Conservation (phyloP, 257 asterid species). For the Petrea volubilis region DNA sequence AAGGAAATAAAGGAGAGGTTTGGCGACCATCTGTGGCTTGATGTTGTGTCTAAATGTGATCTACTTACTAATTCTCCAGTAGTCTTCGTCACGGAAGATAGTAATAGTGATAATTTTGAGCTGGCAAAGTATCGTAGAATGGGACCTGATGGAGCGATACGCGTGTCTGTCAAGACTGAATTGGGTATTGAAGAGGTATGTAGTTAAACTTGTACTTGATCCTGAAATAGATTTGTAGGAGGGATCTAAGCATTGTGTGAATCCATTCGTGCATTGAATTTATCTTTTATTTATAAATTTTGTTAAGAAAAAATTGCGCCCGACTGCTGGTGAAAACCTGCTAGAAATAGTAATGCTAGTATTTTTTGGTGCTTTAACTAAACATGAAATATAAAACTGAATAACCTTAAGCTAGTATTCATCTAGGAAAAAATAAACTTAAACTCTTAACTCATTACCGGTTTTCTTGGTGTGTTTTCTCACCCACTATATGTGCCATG, state of each 20-base stretch:
- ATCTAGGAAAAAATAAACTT: neutral
- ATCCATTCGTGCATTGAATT: neutral
- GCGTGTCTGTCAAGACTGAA: slow-evolving; percentile 71
- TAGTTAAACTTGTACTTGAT: slow-evolving; percentile 13
- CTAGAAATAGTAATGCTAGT: neutral
- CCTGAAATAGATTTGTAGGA: slow-evolving; percentile 14
- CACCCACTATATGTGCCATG: slow-evolving; percentile 13
- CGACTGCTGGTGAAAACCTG: neutral
- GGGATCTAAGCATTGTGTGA: neutral
- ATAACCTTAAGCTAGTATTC: neutral
- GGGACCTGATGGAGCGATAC: slow-evolving; percentile 90
- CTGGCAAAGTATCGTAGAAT: slow-evolving; percentile 67
- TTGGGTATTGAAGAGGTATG: slow-evolving; percentile 72
- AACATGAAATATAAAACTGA: neutral
- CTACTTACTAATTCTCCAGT: slow-evolving; percentile 70
- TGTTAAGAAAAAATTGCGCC: neutral
- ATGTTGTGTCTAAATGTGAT: slow-evolving; percentile 90
- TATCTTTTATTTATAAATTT: neutral
- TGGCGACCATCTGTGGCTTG: slow-evolving; percentile 86
- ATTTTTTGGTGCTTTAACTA: neutral
- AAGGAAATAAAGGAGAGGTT: slow-evolving; percentile 88
- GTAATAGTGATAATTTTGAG: slow-evolving; percentile 51
- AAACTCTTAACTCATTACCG: too few species aligned
- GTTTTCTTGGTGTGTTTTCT: slow-evolving; percentile 12
- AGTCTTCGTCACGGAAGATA: slow-evolving; percentile 69